Evolutionary conservation across 805 yeast genomes (phyloP), one percentile per base, ranked within the genome.

Genomic region (Saccharomycopsis babjevae): DNA sequence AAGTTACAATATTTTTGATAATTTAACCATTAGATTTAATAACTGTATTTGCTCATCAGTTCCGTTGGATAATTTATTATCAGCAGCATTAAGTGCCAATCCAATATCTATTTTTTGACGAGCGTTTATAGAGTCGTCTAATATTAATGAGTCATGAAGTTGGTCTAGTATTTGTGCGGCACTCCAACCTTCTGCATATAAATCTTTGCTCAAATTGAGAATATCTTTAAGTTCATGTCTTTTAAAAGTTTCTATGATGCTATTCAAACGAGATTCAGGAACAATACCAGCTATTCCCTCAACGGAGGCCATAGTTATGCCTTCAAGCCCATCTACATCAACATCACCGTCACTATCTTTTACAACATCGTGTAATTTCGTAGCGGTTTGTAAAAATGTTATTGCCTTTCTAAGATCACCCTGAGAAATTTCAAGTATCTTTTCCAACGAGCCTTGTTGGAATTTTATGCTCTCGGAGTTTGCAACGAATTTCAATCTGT

Each of bases 391-490:
- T 54, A 94, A 77, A 61, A 84, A 81, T 1, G 97, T 94, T 66
- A 94, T 92, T 8, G 97, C 96, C 67, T 85, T 88, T 75, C 99
- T 84, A 68, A 94, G 79, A 76, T 94, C 99, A 61, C 99, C 99
- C 59, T 79, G 80, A 20, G 96, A 82, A 3, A 90, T 84, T n/a
- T 72, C 74, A 60, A 94, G 75, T 13, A 94, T 83, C 67, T 83
- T 83, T 36, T 75, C 76, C 56, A 90, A 75, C 0, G 81, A 88
- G 3, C 77, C 82, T 7, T 78, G 79, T 36, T 75, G 71, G 15
- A 68, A 66, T 7, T 77, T 68, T 3, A 77, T 72, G 50, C 77
- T 76, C 65, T 87, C 85, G 50, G 72, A 64, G 1, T 81, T 75
- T 18, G 84, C 79, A 61, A 94, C 85, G 64, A 76, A 81, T 65